Conservation (phyloP, 1,139 yeast genomes). For the Zhuliangozyma parablackwelliae region DNA sequence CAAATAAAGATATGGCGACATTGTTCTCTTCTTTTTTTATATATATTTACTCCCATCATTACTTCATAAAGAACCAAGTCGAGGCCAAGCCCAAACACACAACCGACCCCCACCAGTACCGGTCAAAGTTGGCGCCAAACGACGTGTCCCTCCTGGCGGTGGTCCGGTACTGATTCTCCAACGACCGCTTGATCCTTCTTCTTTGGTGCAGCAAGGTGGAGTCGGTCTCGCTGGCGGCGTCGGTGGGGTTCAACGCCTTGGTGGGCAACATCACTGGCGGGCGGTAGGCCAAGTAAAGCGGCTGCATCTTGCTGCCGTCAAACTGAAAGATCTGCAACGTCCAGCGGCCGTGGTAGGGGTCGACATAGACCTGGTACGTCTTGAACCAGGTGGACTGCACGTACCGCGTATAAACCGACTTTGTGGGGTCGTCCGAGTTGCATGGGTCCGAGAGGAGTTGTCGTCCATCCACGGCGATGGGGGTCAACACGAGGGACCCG, state of each 20-base stretch:
- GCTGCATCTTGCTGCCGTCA: conserved; percentile 82
- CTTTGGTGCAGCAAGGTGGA: conserved; percentile 28
- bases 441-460: conserved; percentile 89
- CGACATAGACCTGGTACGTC: conserved; percentile 57
- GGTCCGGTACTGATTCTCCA: conserved; percentile 78
- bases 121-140: conserved; percentile 39
- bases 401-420: conserved; percentile 67
- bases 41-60: conserved; percentile 4
- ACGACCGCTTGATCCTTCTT: conserved; percentile 56
- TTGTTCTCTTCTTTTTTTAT: not conserved
- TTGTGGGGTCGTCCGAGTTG: conserved; percentile 30
- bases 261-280: conserved; percentile 98
- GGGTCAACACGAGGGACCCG: conserved; percentile 67
- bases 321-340: conserved; percentile 69
- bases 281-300: conserved; percentile 82
- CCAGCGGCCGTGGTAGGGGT: conserved; percentile 79
- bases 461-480: conserved; percentile 87
- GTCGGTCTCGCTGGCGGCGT: conserved; percentile 33
- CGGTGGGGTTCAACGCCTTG: conserved; percentile 80
- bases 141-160: conserved; percentile 53
- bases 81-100: conserved; percentile 23
- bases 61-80: conserved; percentile 17
- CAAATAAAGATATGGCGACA: not conserved
- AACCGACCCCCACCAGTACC: conserved; percentile 43
- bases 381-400: conserved; percentile 60